Evolutionary conservation across 768 basidiomycete species (phyloP), one percentile per base, ranked within the genome.

Genomic region (Termitomyces bulborhizus): DNA sequence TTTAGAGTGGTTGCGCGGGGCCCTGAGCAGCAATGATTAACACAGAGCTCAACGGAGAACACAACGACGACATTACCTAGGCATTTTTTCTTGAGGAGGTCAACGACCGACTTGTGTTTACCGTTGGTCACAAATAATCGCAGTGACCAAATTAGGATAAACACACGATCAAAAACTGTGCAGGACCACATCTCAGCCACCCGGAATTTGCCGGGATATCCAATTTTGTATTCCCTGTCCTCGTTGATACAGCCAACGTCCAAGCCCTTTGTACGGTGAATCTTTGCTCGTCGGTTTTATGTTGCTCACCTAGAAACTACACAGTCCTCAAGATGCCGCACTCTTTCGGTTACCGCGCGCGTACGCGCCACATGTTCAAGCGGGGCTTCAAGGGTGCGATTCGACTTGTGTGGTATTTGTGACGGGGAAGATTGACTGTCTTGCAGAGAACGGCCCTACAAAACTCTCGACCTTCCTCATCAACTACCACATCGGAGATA

Each of bases 351-450:
- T 92, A 95, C 82, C 88, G 96, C 72, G 96, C 96, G 90, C 94
- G 96, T 67, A 98, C 96, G 87, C 94, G 96, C 86, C 80, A 95
- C 79, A 97, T 98, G 95, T 98, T 99, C 90, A 94, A 91, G 85
- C 82, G 90, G 79, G 89, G 86, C 69, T 98, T 98, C 88, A 96
- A 96, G 84, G 85, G 94, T 95, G 73, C 66, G 81, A 71, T 39
- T 63, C 53, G 24, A 46, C 51, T 34, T 27, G 3, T 44, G 18
- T 27, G 16, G 8, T 26, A 34, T 29, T 52, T 52, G 45, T 45
- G 15, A 42, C 41, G 49, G 62, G 3, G 45, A 57, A 59, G 40
- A 52, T 51, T 43, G 32, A 58, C 26, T 40, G 11, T 21, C 46
- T 46, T 59, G 39, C 65, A 96, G 91, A 95, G 68, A 88, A 93